Percentiles rank a stretch among this genome's conserved stretches.
Conservation (phyloP, 345 rosid species). For the Rhodomyrtus tomentosa region DNA sequence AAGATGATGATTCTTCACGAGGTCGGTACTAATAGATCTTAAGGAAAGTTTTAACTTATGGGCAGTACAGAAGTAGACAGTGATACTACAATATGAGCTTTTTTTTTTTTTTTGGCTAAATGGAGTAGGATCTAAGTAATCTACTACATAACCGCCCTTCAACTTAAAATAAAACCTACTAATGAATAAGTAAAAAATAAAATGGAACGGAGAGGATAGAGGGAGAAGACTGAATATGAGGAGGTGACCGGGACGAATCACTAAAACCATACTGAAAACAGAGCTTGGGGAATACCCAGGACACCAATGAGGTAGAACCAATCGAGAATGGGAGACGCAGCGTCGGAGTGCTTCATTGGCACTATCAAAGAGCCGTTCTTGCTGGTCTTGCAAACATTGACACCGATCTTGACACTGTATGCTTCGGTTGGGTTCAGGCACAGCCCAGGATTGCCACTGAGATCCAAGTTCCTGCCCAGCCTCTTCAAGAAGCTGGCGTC, state of each 20-base stretch:
- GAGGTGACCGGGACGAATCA: neutral
- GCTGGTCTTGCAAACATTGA: slow-evolving; percentile 38
- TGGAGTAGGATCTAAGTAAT: neutral
- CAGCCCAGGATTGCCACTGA: slow-evolving; percentile 68
- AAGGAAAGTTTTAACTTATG: neutral
- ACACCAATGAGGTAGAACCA: neutral
- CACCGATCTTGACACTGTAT: slow-evolving; percentile 48
- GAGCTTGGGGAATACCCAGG: slow-evolving; percentile 13
- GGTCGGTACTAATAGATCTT: neutral
- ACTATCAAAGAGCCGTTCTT: slow-evolving; percentile 22
- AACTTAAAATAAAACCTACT: neutral
- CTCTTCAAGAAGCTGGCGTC: slow-evolving; percentile 49
- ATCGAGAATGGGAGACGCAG: neutral
- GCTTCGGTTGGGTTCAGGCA: slow-evolving; percentile 62
- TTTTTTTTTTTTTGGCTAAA: neutral
- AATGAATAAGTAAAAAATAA: neutral
- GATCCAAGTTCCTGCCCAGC: slow-evolving; percentile 71
- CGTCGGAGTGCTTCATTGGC: slow-evolving; percentile 35
- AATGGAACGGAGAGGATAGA: neutral
- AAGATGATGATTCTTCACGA: neutral
- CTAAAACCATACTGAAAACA: slow-evolving; percentile 12
- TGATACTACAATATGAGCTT: neutral
- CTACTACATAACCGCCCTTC: neutral
- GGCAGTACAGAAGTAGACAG: neutral
- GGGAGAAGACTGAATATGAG: neutral